Conservation (phyloP, 208 protist species). For the Crithidia sp. region DNA sequence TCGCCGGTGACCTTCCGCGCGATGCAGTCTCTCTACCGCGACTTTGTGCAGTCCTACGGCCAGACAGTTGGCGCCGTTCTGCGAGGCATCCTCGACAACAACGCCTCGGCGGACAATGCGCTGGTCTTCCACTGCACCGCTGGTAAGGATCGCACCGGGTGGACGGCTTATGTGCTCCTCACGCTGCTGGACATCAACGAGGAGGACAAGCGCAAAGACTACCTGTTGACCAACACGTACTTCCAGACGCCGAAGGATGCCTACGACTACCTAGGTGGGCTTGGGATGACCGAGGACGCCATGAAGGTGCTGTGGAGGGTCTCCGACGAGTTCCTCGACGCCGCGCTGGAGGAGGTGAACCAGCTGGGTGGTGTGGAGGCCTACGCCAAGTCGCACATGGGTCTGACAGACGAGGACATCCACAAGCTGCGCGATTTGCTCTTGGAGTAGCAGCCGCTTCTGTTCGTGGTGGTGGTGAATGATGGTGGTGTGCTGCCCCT, state of each 20-base stretch:
- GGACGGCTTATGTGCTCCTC: conserved; percentile 34
- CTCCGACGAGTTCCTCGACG: conserved; percentile 11
- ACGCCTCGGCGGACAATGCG: conserved; percentile 27
- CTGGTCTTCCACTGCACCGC: conserved; percentile 54
- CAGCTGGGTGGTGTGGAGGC: conserved; percentile 10
- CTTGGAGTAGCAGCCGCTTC: background rate
- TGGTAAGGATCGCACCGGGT: conserved; percentile 53
- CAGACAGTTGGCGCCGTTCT: conserved; percentile 30
- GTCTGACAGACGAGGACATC: conserved; percentile 12
- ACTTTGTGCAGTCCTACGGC: conserved; percentile 18
- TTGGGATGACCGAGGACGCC: conserved; percentile 8
- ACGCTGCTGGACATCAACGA: conserved; percentile 35
- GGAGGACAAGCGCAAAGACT: conserved; percentile 39
- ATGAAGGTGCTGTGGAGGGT: conserved; percentile 18
- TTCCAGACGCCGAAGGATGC: conserved; percentile 27
- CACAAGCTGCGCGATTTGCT: conserved; percentile 6
- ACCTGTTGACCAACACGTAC: conserved; percentile 45
- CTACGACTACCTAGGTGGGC: conserved; percentile 18
- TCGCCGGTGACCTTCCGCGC: conserved; percentile 19
- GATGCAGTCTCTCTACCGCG: conserved; percentile 29
- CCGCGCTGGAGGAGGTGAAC: conserved; percentile 13
- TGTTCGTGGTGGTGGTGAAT: background rate
- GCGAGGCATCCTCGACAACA: conserved; percentile 28
- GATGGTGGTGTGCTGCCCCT: background rate
- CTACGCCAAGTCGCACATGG: conserved; percentile 19